Evolutionary conservation across 345 rosid species (phyloP).

Genomic region (Garcia nutans): DNA sequence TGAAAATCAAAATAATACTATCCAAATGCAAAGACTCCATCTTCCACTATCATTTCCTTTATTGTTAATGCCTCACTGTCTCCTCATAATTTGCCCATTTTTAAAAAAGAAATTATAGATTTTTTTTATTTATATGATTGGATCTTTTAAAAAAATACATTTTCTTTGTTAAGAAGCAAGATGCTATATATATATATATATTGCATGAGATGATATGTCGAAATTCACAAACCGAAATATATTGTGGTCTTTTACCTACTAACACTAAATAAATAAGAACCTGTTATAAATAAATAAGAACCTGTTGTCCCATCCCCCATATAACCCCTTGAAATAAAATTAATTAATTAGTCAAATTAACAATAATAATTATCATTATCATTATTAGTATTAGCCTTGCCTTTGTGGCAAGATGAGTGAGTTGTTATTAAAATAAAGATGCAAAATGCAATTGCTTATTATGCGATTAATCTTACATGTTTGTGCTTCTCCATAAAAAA

Average conservation of each 20-base stretch:
- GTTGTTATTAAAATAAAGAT: not conserved
- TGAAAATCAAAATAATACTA: too few species aligned
- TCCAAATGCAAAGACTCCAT: too few species aligned
- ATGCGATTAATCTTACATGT: not conserved
- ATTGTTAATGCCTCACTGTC: not conserved
- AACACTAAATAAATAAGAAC: not conserved
- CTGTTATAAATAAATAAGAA: not conserved
- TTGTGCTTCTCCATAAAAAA: too few species aligned
- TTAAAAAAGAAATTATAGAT: too few species aligned
- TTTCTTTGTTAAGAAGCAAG: slow-evolving; percentile 1
- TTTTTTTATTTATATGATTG: not conserved
- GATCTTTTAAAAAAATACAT: not conserved
- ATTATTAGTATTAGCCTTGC: not conserved
- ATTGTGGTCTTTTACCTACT: not conserved
- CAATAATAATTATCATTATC: not conserved
- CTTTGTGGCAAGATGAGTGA: not conserved
- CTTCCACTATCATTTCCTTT: not conserved
- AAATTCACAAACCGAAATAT: not conserved
- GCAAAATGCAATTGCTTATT: slow-evolving; percentile 31
- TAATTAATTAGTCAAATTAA: not conserved
- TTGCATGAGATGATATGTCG: not conserved
- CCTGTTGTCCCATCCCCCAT: not conserved
- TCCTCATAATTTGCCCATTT: not conserved
- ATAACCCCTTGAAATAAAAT: not conserved
- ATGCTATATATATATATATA: not conserved